Base-by-base conservation (phyloP, 495 filamentous ascomycete genomes). In the Penicillium cosmopolitanum region DNA sequence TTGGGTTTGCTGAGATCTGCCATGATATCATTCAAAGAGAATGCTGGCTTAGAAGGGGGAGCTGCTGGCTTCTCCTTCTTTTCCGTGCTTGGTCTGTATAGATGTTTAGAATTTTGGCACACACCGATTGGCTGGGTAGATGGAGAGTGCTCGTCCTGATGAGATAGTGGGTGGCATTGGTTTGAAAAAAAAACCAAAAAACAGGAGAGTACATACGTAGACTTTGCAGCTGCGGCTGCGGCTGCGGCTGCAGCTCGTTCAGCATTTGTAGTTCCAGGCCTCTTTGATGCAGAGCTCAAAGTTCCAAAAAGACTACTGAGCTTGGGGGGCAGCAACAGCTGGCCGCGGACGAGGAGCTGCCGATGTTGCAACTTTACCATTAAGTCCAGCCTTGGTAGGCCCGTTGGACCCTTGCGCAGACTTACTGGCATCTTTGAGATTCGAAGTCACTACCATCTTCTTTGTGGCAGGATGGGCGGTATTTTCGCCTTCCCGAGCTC, bases 1-100 rank as follows among this genome's bases (percentile, higher is more conserved):
- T 85, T 86, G 11, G 83, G 82, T 65, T 89, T 87, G 34, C 80
- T 78, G 25, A 94, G 82, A 55, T 85, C 85, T 7, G 86, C 87
- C 77, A 96, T 78, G 13, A 84, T 70, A 55, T 82, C 82, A 51
- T 79, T 79, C 63, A 85, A 81, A 4, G 82, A 84, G 54, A 84
- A 83, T 2, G 79, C 64, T 5, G 80, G 77, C 53, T 80, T 76
- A 1, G 75, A 67, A 28, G 78, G 66, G 2, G 75, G 65, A 8
- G 74, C 57, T 13, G 70, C 54, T 4, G 58, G 58, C 34, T 77
- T 60, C 44, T 78, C 74, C 40, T 81, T 81, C 47, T 76, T 74
- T 51, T 83, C 79, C 0, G 68, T 10, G 6, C 67, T 43, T 54
- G 57, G 50, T 60, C 77, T 80, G 42, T 33, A 28, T 10, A 44